These are phyloP conservation scores for Neoboletus magnificus DNA, from an alignment of 768 basidiomycete genomes.

Conservation along the genomic window DNA sequence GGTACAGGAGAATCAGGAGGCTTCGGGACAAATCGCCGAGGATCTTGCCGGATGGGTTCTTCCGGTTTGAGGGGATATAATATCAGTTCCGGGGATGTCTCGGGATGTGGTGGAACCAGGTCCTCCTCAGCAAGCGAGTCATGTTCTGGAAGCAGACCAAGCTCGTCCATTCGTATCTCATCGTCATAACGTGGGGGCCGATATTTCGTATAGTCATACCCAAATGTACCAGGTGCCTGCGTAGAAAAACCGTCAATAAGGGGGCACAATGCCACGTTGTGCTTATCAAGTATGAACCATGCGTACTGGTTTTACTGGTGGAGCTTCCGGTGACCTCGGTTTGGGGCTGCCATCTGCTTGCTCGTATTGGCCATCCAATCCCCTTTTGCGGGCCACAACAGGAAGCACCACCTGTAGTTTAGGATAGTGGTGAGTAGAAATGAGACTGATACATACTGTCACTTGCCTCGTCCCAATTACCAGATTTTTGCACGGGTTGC, in stretches of 20 bases:
- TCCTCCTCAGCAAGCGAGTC: constrained; percentile 16
- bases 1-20: constrained; percentile 56
- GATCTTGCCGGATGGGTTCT: constrained; percentile 26
- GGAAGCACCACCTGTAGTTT: constrained; percentile 71
- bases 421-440: constrained; percentile 7
- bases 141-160: constrained; percentile 43
- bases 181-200: constrained; percentile 44
- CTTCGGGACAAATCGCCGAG: constrained; percentile 15
- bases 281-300: background rate
- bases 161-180: constrained; percentile 65
- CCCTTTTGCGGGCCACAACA: constrained; percentile 80
- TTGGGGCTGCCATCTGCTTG: constrained; percentile 66
- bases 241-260: constrained; percentile 3
- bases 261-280: background rate
- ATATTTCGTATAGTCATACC: constrained; percentile 71
- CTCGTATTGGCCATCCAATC: constrained; percentile 67
- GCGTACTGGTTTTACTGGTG: constrained; percentile 57
- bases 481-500: constrained; percentile 60
- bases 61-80: constrained; percentile 28
- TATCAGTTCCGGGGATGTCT: constrained; percentile 9
- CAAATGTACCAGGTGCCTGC: constrained; percentile 82
- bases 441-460: background rate
- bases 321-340: constrained; percentile 40
- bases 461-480: constrained; percentile 84
- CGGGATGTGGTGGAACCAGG: background rate